These are phyloP conservation scores for Sanguinoderma infundibulare DNA, from an alignment of 1,284 basidiomycete genomes.

Conservation along the genomic window DNA sequence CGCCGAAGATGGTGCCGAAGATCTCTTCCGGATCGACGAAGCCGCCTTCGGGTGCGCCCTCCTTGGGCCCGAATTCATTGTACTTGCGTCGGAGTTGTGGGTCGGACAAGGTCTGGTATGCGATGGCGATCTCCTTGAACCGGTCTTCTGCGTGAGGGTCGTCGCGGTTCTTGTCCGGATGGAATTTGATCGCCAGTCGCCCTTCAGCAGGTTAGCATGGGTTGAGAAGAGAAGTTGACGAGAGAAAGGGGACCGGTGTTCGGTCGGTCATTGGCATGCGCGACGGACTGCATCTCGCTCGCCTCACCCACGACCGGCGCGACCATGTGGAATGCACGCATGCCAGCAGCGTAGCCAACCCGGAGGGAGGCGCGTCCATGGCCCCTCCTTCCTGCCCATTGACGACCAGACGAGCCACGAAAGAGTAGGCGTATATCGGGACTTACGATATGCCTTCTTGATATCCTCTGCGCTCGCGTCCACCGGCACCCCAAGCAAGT, in stretches of 20 bases:
- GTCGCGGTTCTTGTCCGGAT: constrained; percentile 92
- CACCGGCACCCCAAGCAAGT: constrained; percentile 77
- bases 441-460: constrained; percentile 92
- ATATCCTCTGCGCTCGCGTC: constrained; percentile 85
- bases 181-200: constrained; percentile 91
- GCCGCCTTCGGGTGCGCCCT: constrained; percentile 79
- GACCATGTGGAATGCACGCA: neutral
- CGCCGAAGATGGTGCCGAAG: constrained; percentile 93
- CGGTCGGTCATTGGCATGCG: neutral
- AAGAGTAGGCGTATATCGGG: neutral
- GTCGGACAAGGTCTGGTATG: constrained; percentile 91
- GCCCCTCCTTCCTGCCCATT: too few relatives aligned
- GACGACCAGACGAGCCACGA: too few relatives aligned
- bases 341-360: neutral
- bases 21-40: constrained; percentile 84
- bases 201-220: constrained; percentile 46
- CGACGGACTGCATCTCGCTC: neutral
- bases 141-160: constrained; percentile 91
- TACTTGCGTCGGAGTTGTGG: constrained; percentile 86
- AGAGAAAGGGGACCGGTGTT: neutral
- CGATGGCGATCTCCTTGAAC: constrained; percentile 89
- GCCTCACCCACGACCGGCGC: too few relatives aligned
- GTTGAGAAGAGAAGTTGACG: neutral
- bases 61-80: constrained; percentile 89
- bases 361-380: too few relatives aligned